Evolutionary conservation across 2,329 filamentous ascomycete species (phyloP).

Genomic region (Colletotrichum coccodes): DNA sequence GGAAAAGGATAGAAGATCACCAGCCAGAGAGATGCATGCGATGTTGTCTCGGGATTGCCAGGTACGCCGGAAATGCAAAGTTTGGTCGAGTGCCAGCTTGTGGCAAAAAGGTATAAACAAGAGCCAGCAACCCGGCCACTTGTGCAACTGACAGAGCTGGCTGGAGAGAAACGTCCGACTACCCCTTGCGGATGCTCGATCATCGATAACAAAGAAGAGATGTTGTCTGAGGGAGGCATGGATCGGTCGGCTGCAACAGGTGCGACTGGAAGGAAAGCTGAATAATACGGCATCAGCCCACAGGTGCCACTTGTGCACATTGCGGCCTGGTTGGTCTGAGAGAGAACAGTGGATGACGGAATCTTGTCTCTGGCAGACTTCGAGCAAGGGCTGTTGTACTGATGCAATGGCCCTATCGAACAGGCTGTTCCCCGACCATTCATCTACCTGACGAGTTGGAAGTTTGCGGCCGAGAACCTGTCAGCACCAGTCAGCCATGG

Average conservation of each 20-base stretch:
- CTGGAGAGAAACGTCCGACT: background rate
- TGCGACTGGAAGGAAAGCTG: background rate
- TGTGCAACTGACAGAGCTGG: background rate
- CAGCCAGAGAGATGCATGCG: slow-evolving; percentile 3
- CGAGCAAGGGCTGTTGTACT: background rate
- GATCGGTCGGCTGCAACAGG: slow-evolving; percentile 4
- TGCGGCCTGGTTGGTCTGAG: background rate
- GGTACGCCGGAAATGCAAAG: background rate
- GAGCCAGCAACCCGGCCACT: background rate
- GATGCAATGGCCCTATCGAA: slow-evolving; percentile 1
- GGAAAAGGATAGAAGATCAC: slow-evolving; percentile 17
- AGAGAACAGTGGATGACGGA: slow-evolving; percentile 7
- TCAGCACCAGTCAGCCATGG: background rate
- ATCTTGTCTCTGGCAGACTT: background rate
- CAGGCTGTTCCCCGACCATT: background rate
- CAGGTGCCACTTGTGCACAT: slow-evolving; percentile 5
- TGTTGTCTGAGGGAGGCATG: slow-evolving; percentile 40
- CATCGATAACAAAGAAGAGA: slow-evolving; percentile 42
- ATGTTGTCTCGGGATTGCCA: slow-evolving; percentile 2
- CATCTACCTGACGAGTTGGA: background rate
- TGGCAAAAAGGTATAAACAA: slow-evolving; percentile 9
- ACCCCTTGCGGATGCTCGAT: slow-evolving; percentile 11
- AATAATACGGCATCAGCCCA: background rate
- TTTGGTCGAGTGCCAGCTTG: background rate
- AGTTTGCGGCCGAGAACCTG: background rate